phyloP scores from a whole-genome alignment of 805 yeast genomes.

The Metschnikowia vanudenii region DNA sequence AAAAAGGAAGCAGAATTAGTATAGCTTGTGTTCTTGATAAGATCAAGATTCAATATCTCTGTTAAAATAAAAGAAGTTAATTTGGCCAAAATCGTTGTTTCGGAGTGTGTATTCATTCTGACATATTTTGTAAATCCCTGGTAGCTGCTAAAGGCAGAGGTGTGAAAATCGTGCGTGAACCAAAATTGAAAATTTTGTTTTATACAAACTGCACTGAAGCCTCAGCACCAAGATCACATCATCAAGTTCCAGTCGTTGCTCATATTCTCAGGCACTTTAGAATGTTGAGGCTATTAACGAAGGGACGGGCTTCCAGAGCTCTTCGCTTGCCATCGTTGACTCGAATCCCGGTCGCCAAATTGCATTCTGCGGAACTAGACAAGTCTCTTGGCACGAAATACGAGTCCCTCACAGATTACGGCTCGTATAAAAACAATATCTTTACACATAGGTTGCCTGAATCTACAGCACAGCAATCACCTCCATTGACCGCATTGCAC shows the following conservation, averaged over 20 bases:
- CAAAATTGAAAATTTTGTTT: constrained; percentile 12
- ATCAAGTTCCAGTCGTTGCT: constrained; percentile 2
- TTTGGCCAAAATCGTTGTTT: too few relatives aligned
- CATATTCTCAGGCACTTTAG: constrained; percentile 1
- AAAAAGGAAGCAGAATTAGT: too few relatives aligned
- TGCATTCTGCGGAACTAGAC: constrained; percentile 26
- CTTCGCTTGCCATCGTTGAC: constrained; percentile 8
- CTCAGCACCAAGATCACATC: background rate
- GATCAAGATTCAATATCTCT: too few relatives aligned
- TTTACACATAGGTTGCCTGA: constrained; percentile 48
- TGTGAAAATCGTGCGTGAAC: constrained; percentile 9
- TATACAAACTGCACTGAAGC: constrained; percentile 9
- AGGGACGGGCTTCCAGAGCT: constrained; percentile 8
- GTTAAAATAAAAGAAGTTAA: too few relatives aligned
- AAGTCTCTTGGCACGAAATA: constrained; percentile 30
- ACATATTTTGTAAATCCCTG: background rate
- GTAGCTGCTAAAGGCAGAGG: background rate
- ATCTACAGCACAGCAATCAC: constrained; percentile 52
- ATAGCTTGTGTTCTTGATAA: too few relatives aligned
- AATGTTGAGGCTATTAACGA: constrained; percentile 19
- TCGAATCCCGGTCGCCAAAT: constrained; percentile 14
- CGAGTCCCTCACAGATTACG: constrained; percentile 36
- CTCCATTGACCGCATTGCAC: constrained; percentile 77
- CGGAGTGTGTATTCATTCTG: background rate
- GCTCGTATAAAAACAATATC: constrained; percentile 39